Conservation (phyloP, 768 basidiomycete species). For the Suillus variegatus region DNA sequence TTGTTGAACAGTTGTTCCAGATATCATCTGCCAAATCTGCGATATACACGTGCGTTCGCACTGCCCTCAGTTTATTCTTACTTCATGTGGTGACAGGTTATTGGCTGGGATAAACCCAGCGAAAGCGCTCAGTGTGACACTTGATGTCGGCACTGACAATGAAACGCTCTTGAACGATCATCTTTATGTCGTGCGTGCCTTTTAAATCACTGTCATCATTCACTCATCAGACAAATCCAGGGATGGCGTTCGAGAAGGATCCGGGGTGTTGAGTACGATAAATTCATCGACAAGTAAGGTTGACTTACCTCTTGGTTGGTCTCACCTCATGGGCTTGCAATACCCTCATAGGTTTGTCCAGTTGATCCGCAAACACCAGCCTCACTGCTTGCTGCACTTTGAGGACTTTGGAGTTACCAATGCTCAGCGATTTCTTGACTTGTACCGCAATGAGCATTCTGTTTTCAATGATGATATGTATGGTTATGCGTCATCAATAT, state of each 20-base stretch:
- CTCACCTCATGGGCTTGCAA: not conserved
- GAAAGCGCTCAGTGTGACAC: conserved; percentile 55
- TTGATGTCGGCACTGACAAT: conserved; percentile 83
- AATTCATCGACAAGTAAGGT: conserved; percentile 71
- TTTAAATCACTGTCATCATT: not conserved
- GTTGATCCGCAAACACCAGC: conserved; percentile 64
- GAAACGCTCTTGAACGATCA: conserved; percentile 58
- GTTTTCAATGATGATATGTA: conserved; percentile 89
- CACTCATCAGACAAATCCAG: conserved; percentile 35
- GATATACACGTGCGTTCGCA: conserved; percentile 61
- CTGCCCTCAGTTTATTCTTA: not conserved
- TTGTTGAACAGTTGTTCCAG: conserved; percentile 31
- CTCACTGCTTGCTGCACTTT: conserved; percentile 68
- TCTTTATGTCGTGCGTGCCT: conserved; percentile 60
- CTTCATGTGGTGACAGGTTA: conserved; percentile 39
- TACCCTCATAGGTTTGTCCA: conserved; percentile 60
- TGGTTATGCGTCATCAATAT: conserved; percentile 14
- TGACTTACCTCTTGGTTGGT: not conserved
- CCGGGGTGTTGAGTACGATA: conserved; percentile 72
- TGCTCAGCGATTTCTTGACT: conserved; percentile 65
- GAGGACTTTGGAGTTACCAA: conserved; percentile 86
- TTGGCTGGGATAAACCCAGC: conserved; percentile 68
- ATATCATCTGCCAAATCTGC: conserved; percentile 79
- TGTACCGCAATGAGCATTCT: conserved; percentile 62
- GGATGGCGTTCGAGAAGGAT: conserved; percentile 75